These are phyloP conservation scores for Lachancea cidri DNA, from an alignment of 805 yeast species.

Conservation along the genomic window DNA sequence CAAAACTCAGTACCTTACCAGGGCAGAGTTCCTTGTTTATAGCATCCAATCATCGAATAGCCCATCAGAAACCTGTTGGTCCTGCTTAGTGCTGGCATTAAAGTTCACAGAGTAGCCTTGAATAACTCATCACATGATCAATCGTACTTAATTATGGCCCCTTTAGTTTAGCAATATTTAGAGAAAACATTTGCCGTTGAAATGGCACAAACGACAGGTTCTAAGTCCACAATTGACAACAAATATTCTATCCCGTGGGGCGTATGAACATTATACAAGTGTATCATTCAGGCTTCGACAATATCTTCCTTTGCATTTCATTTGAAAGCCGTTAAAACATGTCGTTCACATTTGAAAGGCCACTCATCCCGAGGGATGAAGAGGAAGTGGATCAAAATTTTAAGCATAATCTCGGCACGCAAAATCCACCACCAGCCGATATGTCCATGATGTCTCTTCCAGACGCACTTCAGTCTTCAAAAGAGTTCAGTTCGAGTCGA, in stretches of 20 bases:
- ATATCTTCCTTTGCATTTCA: not conserved
- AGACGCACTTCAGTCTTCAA: slow-evolving; percentile 1
- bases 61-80: no score
- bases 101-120: slow-evolving; percentile 1
- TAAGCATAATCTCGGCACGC: not conserved
- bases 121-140: not conserved
- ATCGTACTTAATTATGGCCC: not conserved
- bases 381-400: slow-evolving; percentile 15
- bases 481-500: slow-evolving; percentile 2
- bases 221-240: not conserved
- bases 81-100: not conserved
- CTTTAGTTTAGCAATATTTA: not conserved
- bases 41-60: no score
- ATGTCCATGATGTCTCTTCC: slow-evolving; percentile 6
- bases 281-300: not conserved
- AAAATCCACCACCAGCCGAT: slow-evolving; percentile 1
- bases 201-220: not conserved
- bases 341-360: slow-evolving; percentile 18
- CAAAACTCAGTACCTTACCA: no score
- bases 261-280: not conserved
- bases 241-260: not conserved
- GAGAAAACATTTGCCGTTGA: not conserved
- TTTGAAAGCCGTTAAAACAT: not conserved
- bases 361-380: slow-evolving; percentile 29
- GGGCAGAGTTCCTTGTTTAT: no score